phyloP scores from a whole-genome alignment of 2,329 filamentous ascomycete genomes.

The Cladosporium sp. region DNA sequence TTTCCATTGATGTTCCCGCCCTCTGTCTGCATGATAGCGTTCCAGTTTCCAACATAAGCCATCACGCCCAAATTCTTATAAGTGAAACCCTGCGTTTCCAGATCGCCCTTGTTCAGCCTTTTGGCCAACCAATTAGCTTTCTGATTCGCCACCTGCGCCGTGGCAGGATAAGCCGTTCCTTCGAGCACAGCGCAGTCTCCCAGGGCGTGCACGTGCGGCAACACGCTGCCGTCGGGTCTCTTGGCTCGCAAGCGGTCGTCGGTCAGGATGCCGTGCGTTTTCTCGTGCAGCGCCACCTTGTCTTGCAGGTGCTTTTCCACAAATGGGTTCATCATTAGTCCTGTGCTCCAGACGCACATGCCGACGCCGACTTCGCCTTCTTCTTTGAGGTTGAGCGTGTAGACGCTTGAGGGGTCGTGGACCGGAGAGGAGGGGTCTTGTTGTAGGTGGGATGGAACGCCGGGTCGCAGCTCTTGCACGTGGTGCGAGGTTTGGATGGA shows the following conservation, averaged over 20 bases:
- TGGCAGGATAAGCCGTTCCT: slow-evolving; percentile 31
- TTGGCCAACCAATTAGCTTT: slow-evolving; percentile 35
- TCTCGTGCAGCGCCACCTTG: slow-evolving; percentile 54
- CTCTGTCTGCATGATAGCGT: slow-evolving; percentile 57
- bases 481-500: slow-evolving; percentile 36
- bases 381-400: slow-evolving; percentile 47
- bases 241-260: slow-evolving; percentile 34
- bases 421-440: slow-evolving; percentile 25
- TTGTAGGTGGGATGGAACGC: slow-evolving; percentile 54
- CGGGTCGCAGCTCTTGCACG: slow-evolving; percentile 58
- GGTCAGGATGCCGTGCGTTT: slow-evolving; percentile 34
- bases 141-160: slow-evolving; percentile 37
- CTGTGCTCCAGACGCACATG: slow-evolving; percentile 39
- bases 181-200: slow-evolving; percentile 39
- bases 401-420: slow-evolving; percentile 71
- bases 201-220: slow-evolving; percentile 31
- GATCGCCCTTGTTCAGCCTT: slow-evolving; percentile 24
- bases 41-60: slow-evolving; percentile 41
- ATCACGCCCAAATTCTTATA: slow-evolving; percentile 38
- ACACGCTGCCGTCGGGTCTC: slow-evolving; percentile 22
- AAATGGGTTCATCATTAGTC: slow-evolving; percentile 33
- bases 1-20: slow-evolving; percentile 50
- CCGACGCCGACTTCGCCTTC: slow-evolving; percentile 34
- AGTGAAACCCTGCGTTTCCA: slow-evolving; percentile 49
- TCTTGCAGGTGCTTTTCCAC: slow-evolving; percentile 31